Percentiles rank a stretch among this genome's conserved stretches.
phyloP scores from a whole-genome alignment of 106 monocot species.

The Dendrobium officinale region DNA sequence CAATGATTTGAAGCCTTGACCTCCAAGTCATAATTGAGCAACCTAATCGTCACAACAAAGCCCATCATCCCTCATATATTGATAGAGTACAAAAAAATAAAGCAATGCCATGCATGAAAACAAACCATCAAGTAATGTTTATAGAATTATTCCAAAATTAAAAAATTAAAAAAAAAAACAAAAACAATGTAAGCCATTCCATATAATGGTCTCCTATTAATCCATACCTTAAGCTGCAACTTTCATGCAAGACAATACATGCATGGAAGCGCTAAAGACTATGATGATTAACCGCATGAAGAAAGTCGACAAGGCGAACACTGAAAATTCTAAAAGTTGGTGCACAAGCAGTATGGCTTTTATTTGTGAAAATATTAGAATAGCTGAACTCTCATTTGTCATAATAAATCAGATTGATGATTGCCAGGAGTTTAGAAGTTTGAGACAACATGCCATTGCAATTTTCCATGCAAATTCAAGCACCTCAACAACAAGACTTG shows the following conservation, averaged over 20 bases:
- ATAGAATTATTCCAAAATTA: not conserved
- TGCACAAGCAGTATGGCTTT: not conserved
- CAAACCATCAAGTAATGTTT: not conserved
- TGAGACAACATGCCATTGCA: too few relatives aligned
- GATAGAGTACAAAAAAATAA: not conserved
- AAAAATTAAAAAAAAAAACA: too few relatives aligned
- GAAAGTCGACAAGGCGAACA: not conserved
- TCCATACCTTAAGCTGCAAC: not conserved
- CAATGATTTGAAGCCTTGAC: not conserved
- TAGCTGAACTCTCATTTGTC: not conserved
- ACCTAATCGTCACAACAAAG: not conserved
- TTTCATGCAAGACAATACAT: not conserved
- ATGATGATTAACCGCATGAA: not conserved
- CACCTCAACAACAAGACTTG: too few relatives aligned
- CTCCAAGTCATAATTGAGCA: not conserved
- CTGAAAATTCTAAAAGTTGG: not conserved
- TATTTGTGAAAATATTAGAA: not conserved
- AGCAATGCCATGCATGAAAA: not conserved
- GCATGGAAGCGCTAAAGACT: not conserved
- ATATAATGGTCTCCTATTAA: not conserved
- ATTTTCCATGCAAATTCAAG: too few relatives aligned
- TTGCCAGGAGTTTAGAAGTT: too few relatives aligned
- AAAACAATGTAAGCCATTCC: not conserved
- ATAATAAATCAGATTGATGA: too few relatives aligned
- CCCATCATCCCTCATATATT: not conserved